A percentile compares a stretch with the other conserved stretches of the same genome.
phyloP scores from a whole-genome alignment of 2,329 filamentous ascomycete species.

The Sporothrix mexicana region DNA sequence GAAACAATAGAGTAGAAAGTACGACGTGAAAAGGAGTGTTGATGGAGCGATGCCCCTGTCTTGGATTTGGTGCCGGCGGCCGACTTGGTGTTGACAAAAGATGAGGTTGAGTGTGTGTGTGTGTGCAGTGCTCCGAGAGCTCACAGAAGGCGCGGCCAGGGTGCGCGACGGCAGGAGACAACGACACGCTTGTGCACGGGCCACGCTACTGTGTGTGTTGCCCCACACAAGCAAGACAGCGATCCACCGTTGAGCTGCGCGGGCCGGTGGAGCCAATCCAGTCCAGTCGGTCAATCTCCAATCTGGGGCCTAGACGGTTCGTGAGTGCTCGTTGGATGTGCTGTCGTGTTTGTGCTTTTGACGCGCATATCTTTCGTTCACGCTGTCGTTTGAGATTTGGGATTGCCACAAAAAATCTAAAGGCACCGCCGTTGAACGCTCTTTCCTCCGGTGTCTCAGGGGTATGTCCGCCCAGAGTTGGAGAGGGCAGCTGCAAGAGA shows the following conservation, averaged over 20 bases:
- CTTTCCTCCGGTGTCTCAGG: too few relatives aligned
- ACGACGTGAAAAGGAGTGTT: not conserved
- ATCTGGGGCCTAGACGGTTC: too few relatives aligned
- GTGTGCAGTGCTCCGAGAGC: not conserved
- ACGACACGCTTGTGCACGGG: slow-evolving; percentile 3
- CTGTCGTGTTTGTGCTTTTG: slow-evolving; percentile 9
- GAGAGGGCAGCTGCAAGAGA: not conserved
- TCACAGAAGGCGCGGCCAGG: slow-evolving; percentile 9
- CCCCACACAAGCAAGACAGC: not conserved
- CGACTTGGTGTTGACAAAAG: slow-evolving; percentile 8
- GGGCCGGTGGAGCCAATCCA: slow-evolving; percentile 22
- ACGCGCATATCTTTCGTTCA: not conserved
- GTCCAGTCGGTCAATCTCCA: not conserved
- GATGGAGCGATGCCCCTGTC: slow-evolving; percentile 13
- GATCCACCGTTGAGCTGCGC: slow-evolving; percentile 14
- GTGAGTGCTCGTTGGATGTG: not conserved
- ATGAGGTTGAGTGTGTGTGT: not conserved
- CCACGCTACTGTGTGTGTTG: not conserved
- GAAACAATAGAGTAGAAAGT: not conserved
- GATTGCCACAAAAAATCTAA: too few relatives aligned
- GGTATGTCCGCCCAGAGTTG: too few relatives aligned
- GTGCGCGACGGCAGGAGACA: not conserved
- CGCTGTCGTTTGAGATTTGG: not conserved
- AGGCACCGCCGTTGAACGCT: too few relatives aligned
- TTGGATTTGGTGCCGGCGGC: slow-evolving; percentile 1